Evolutionary conservation across 305 asterid species (phyloP), one percentile per base, ranked within the genome.

Genomic region (Fraxinus floribunda): DNA sequence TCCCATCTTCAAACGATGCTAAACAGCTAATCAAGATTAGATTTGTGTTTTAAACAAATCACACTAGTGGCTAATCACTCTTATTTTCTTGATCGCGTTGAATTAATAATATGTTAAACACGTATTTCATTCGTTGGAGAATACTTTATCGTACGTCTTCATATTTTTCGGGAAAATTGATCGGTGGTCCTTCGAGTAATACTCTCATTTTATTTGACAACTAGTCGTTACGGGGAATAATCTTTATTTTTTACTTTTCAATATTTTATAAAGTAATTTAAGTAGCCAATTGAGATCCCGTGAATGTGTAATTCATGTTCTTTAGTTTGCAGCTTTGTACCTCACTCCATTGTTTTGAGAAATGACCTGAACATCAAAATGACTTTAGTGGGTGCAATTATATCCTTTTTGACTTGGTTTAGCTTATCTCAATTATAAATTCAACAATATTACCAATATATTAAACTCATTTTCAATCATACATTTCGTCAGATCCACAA

Each of bases 1-100:
- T 72, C 83, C 83, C 79, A 49, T 49, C 60, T 72, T 80, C 57
- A 72, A 72, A 72, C 29, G 64, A 32, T 20, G 73, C 2, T 71
- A 80, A 70, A 7, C 75, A 8, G 76, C 82, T 68, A 80, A 44
- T 80, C 36, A 32, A 71, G 83, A 46, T 80, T 71, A 6, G 35
- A 44, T 70, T 18, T 68, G 36, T 68, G 36, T 68, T 68, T 0
- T 26, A 66, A 66, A 24, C 24, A 26, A 0, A 29, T 11, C 74
- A 66, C 36, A 11, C 11, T 11, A 3, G 35, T 66, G 74, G 7
- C 74, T 66, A 68, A 26, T 68, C 75, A 29, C 20, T 68, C 35
- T 66, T 68, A 68, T 68, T 68, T 68, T 26, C 75, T 68, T 68
- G 36, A 68, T 29, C 3, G 9, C 5, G 75, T 13, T 29, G 75